These are phyloP conservation scores for Flaveria bidentis DNA, from an alignment of 129 eudicot genomes.

Conservation along the genomic window DNA sequence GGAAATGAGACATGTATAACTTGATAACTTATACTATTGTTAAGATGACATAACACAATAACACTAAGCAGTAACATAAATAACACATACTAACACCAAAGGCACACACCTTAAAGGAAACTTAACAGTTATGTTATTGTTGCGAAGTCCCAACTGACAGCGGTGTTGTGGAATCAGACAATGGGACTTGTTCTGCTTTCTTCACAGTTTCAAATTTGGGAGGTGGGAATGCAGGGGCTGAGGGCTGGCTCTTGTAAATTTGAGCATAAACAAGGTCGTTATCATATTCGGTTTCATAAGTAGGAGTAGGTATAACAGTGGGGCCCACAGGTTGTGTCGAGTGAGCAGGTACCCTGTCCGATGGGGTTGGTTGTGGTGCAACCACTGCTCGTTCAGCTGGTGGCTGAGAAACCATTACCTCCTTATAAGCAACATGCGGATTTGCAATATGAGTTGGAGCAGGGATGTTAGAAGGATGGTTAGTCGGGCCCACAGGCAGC, in stretches of 20 bases:
- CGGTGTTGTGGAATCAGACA: conserved; percentile 48
- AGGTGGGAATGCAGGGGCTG: conserved; percentile 54
- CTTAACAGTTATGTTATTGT: conserved; percentile 27
- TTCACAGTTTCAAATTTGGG: conserved; percentile 47
- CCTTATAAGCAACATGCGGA: conserved; percentile 44
- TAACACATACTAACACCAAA: conserved; percentile 31
- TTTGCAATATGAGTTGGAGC: conserved; percentile 32
- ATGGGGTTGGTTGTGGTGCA: conserved; percentile 28
- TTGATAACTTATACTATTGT: conserved; percentile 15
- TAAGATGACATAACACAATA: conserved; percentile 5
- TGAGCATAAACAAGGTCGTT: conserved; percentile 79
- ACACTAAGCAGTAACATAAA: conserved; percentile 18
- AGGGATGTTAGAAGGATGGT: conserved; percentile 55
- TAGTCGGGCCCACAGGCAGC: conserved; percentile 54
- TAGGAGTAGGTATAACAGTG: conserved; percentile 35
- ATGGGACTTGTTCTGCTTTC: conserved; percentile 38
- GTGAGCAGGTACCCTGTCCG: conserved; percentile 33
- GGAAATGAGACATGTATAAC: background rate
- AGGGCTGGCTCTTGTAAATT: conserved; percentile 85
- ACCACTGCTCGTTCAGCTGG: conserved; percentile 44
- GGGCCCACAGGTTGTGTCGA: conserved; percentile 43
- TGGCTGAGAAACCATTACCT: conserved; percentile 36
- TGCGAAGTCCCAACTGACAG: conserved; percentile 33
- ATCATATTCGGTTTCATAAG: conserved; percentile 47
- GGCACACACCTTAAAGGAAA: conserved; percentile 17